Base-by-base conservation (phyloP, 2,329 filamentous ascomycete species). In the Cladosporium sp. region DNA sequence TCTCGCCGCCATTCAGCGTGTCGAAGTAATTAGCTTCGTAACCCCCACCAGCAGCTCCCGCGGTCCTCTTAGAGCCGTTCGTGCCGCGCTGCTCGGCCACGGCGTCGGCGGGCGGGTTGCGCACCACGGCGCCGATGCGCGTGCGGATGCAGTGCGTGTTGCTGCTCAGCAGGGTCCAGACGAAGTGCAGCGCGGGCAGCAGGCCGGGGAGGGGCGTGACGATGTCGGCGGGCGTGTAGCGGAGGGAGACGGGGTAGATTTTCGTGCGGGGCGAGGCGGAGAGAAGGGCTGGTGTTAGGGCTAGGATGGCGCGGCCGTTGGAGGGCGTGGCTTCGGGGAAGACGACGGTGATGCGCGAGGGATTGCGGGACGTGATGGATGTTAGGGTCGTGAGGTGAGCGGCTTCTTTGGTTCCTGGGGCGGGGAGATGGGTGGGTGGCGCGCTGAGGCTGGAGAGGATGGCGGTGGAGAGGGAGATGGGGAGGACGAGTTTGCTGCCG, bases 271-370 rank as follows among this genome's bases (percentile, higher is more conserved):
- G 67, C 0, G 85, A 82, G 0, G 82, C 81, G 13, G 83, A 79
- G 2, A 93, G 74, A 1, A 99, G 76, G 44, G 84, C 85, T 0
- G 87, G 89, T 54, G 86, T 89, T 50, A 96, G 82, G 1, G 89
- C 88, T 11, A 99, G 72, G 55, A 97, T 91, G 4, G 86, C 93
- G 59, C 88, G 85, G 55, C 92, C 92, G 65, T 99, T 99, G 39
- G 89, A 96, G 1, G 93, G 95, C 4, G 87, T 93, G 70, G 87
- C 92, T 72, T 99, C 93, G 11, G 93, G 92, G 67, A 97, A 96
- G 1, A 96, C 83, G 55, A 85, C 89, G 55, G 97, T 80, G 53
- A 89, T 81, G 40, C 89, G 83, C 51, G 80, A 77, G 0, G 89
- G 89, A 65, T 95, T 80, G 52, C 79, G 74, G 27, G 75, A 70